These are phyloP conservation scores for Mucor saturninus DNA, from an alignment of 371 early-diverging fungal species.

Conservation along the genomic window DNA sequence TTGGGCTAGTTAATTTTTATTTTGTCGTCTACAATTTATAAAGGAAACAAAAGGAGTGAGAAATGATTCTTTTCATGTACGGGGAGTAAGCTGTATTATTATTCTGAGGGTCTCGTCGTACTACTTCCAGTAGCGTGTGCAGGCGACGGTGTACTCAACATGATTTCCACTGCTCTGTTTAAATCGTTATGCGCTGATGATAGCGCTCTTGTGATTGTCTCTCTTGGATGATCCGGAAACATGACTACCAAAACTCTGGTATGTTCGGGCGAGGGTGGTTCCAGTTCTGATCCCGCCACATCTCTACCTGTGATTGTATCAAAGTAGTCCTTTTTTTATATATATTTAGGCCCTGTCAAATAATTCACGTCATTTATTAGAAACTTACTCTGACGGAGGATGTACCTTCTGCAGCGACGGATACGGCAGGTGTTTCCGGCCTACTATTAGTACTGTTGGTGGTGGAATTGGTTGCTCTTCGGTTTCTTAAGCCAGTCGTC, in stretches of 20 bases:
- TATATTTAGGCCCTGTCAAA: not conserved
- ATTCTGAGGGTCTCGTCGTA: not conserved
- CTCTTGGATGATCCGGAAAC: conserved; percentile 63
- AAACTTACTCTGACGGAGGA: conserved; percentile 33
- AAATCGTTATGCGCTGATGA: conserved; percentile 60
- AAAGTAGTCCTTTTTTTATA: conserved; percentile 50
- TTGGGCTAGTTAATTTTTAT: too few relatives aligned
- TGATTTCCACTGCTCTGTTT: conserved; percentile 61
- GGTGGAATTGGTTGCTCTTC: conserved; percentile 20
- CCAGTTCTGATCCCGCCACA: conserved; percentile 39
- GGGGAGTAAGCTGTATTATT: not conserved
- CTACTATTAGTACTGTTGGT: conserved; percentile 2
- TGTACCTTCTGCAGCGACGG: conserved; percentile 22
- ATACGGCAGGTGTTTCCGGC: conserved; percentile 9
- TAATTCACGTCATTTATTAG: not conserved
- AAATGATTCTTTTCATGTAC: too few relatives aligned
- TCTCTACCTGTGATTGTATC: conserved; percentile 60
- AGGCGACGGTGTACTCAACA: conserved; percentile 50
- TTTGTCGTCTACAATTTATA: too few relatives aligned
- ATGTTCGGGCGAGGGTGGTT: conserved; percentile 57
- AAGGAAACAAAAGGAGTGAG: too few relatives aligned
- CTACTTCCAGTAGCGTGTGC: conserved; percentile 16
- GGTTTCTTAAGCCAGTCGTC: conserved; percentile 37
- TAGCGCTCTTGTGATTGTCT: conserved; percentile 58
- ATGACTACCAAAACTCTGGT: conserved; percentile 56